Percentiles rank a stretch among this genome's conserved stretches.
These are phyloP conservation scores for Astrothelium subdiscretum DNA, from an alignment of 495 filamentous ascomycete genomes.

Conservation along the genomic window DNA sequence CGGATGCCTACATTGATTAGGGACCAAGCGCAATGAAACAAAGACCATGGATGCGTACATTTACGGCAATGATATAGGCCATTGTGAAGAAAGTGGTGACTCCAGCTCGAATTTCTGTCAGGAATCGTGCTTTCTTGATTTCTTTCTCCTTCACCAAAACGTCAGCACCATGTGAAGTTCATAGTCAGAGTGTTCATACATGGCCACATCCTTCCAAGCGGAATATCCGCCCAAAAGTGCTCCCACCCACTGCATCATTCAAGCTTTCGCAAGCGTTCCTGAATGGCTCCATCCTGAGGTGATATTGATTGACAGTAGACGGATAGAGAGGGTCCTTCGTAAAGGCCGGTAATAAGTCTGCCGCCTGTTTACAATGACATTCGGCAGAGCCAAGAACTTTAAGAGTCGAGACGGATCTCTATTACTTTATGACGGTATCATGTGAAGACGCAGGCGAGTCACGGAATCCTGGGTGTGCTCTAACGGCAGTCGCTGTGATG, in stretches of 20 bases:
- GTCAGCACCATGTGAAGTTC: not conserved
- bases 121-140: conserved; percentile 63
- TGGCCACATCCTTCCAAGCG: conserved; percentile 62
- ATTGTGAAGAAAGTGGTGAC: conserved; percentile 79
- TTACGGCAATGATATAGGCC: conserved; percentile 68
- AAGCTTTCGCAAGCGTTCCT: conserved; percentile 23
- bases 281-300: not conserved
- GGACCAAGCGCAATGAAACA: not conserved
- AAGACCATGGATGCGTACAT: conserved; percentile 24
- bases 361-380: not conserved
- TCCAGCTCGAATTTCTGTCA: conserved; percentile 68
- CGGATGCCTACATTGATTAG: conserved; percentile 30
- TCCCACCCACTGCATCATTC: conserved; percentile 44
- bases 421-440: not conserved
- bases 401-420: not conserved
- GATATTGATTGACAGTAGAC: not conserved
- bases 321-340: not conserved
- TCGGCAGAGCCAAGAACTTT: not conserved
- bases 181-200: conserved; percentile 34
- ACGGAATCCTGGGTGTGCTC: not conserved
- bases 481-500: not conserved
- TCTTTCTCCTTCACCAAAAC: conserved; percentile 38
- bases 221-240: conserved; percentile 60
- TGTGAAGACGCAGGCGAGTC: not conserved
- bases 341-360: not conserved